Conservation (phyloP, 352 stramenopile species). For the Paralagenidium karlingii region DNA sequence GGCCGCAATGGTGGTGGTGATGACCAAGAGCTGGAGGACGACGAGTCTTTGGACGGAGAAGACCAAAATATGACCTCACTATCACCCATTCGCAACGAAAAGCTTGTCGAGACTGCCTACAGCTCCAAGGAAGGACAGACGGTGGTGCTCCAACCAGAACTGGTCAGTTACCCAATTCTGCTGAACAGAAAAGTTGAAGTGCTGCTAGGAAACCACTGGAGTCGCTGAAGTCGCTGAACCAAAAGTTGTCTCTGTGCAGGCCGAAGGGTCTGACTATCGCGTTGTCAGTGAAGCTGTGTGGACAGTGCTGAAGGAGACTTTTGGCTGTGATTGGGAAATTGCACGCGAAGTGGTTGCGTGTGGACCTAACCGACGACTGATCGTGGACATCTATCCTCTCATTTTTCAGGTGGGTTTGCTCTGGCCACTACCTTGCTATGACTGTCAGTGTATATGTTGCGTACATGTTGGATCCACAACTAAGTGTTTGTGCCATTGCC, state of each 20-base stretch:
- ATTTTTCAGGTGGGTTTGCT: conserved; percentile 32
- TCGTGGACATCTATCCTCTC: conserved; percentile 60
- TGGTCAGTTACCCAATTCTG: conserved; percentile 11
- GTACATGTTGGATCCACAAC: not conserved
- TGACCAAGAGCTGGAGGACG: conserved; percentile 3
- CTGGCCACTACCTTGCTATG: not conserved
- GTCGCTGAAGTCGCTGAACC: not conserved
- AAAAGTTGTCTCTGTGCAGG: conserved; percentile 8
- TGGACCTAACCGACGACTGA: conserved; percentile 17
- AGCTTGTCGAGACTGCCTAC: conserved; percentile 28
- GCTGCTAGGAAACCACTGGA: not conserved
- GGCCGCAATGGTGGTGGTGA: conserved; percentile 8
- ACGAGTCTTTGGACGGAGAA: conserved; percentile 6
- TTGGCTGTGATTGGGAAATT: conserved; percentile 66
- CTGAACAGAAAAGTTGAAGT: not conserved
- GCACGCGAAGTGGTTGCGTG: conserved; percentile 33
- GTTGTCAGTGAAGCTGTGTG: conserved; percentile 61
- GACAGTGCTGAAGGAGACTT: conserved; percentile 44
- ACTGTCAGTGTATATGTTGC: not conserved
- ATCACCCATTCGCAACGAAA: conserved; percentile 16
- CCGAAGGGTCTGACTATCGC: conserved; percentile 47
- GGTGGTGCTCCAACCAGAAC: conserved; percentile 39
- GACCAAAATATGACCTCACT: not conserved
- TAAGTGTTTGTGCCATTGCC: not conserved
- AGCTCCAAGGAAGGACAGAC: conserved; percentile 25